A percentile compares a stretch with the other conserved stretches of the same genome.
These are phyloP conservation scores for Tuber magnatum DNA, from an alignment of 495 filamentous ascomycete species.

Conservation along the genomic window DNA sequence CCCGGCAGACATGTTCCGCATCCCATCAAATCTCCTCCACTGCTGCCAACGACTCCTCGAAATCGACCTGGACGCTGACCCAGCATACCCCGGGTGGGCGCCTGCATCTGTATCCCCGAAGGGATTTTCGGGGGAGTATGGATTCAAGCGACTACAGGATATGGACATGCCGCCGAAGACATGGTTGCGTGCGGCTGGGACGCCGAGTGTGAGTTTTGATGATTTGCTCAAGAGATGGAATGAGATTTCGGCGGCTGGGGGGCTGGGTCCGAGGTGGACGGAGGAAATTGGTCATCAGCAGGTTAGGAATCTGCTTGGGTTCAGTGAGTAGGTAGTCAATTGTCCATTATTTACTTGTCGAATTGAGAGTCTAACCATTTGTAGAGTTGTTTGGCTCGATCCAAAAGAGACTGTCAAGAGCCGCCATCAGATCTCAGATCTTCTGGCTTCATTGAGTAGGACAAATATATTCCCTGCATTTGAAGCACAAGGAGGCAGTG, in stretches of 20 bases:
- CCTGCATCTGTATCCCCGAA: background rate
- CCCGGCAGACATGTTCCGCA: background rate
- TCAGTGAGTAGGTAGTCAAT: background rate
- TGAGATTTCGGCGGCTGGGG: background rate
- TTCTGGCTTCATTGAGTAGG: background rate
- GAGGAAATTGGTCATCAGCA: constrained; percentile 1
- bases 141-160: background rate
- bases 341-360: background rate
- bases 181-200: background rate
- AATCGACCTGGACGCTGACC: background rate
- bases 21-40: background rate
- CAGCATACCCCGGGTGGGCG: background rate
- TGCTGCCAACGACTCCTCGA: background rate
- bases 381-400: background rate
- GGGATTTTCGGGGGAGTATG: background rate
- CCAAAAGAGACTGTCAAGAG: background rate
- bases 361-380: background rate
- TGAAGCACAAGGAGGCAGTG: background rate
- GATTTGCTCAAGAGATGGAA: constrained; percentile 1
- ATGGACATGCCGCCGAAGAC: background rate
- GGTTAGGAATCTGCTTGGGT: background rate
- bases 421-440: background rate
- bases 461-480: background rate
- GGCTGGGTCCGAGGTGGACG: background rate
- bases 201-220: background rate